Base-by-base conservation (phyloP, 1,284 basidiomycete genomes). In the Apiotrichum veenhuisii region DNA sequence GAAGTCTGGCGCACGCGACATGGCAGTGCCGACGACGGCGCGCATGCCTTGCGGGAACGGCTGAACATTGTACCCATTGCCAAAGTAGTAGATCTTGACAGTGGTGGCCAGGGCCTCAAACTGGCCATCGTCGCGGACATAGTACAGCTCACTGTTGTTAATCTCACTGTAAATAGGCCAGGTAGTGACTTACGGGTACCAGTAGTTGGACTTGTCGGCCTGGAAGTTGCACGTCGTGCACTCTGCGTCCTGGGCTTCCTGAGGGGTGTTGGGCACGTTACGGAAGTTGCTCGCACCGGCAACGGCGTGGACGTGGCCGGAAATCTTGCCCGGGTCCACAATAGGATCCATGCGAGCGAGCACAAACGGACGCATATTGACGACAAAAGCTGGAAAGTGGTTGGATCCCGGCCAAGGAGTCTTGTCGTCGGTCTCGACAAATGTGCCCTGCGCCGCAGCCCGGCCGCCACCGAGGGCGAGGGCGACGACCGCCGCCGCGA, bases 141-240 rank as follows among this genome's bases (percentile, higher is more conserved):
- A 76, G 69, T 78, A 79, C 12, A 80, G 64, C 52, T 56, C 53
- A 17, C 70, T 64, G 61, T 66, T 58, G 48, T 42, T 36, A 26
- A 65, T 64, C 3, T 73, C 71, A 20, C 64, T 60, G 63, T 66
- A 72, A 20, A 40, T 50, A 26, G 74, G 76, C 69, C 78, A 80
- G 11, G n/a, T n/a, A n/a, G n/a, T n/a, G n/a, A 80, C 63, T 45
- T 75, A 68, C 26, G 78, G 78, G 12, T 67, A 68, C 80, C 80
- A 81, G 67, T 81, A 81, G 57, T 71, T 72, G 41, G 73, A 77
- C 64, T 73, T 71, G 72, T 81, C 80, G 26, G 69, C 70, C 2
- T 62, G 66, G 43, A 79, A 65, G n/a, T 57, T 37, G 30, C 60
- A 54, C 17, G 70, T 59, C 1, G 66, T 64, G 55, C 73, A 75